Evolutionary conservation across 352 stramenopile species (phyloP), one percentile per base, ranked within the genome.

Genomic region (Hyaloperonospora brassicae): DNA sequence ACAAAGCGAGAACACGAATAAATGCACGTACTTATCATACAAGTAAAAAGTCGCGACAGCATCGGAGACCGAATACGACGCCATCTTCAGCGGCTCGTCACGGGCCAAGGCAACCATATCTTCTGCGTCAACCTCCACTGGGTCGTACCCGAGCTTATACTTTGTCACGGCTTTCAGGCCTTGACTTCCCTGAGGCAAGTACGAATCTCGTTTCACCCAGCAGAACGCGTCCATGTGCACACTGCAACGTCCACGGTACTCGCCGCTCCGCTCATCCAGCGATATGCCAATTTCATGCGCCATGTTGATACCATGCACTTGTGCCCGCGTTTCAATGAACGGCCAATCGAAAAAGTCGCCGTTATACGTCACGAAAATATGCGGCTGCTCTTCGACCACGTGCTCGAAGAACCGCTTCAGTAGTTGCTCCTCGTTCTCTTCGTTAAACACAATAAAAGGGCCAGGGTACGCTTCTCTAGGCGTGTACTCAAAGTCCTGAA

Each of bases 311-410:
- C 84, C 89, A 63, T 98, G 86, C n/a, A 85, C 54, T 49, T 88
- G 74, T 13, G 89, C 87, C 23, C 97, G 84, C n/a, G 76, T 67
- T 24, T 98, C 93, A 21, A 99, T 72, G 72, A 98, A 99, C 0
- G 96, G 96, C 95, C 95, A 99, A 86, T 99, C 97, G 70, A 99
- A 99, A 56, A 96, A 98, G 66, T 99, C 97, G 41, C 97, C 97
- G 79, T 99, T 99, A 75, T 99, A 99, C 11, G 96, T 99, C 22
- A 99, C 97, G 55, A 98, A 98, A 68, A 99, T 97, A 71, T 99
- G 96, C 17, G 97, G 97, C 46, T 86, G 79, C n/a, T 90, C 65
- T 25, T 95, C 86, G 39, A 92, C 68, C 42, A 96, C 84, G 47
- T 98, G 93, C 5, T 84, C 64, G 27, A 97, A 89, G 56, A 98